Percentiles rank a stretch among this genome's conserved stretches.
These are phyloP conservation scores for Kalaharituber pfeilii DNA, from an alignment of 2,329 filamentous ascomycete species.

Conservation along the genomic window DNA sequence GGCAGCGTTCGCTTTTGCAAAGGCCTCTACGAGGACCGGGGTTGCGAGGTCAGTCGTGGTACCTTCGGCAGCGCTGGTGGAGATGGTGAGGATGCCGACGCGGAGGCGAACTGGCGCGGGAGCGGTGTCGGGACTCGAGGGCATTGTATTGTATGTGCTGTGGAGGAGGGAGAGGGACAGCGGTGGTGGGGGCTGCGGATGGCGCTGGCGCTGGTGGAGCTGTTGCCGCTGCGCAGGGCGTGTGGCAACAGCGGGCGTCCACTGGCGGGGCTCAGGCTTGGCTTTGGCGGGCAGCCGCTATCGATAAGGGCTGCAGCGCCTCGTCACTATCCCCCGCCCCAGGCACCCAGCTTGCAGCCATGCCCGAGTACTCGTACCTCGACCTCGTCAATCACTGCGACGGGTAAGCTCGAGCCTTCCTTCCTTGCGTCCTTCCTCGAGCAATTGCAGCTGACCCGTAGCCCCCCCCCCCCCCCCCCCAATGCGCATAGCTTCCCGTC, in stretches of 20 bases:
- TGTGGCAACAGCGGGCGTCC: too few species aligned
- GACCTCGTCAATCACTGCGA: constrained; percentile 20
- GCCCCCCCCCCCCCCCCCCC: too few species aligned
- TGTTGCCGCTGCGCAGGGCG: too few species aligned
- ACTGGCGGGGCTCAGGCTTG: too few species aligned
- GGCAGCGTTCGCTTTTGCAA: constrained; percentile 46
- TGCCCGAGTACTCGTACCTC: constrained; percentile 12
- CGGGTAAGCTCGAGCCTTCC: too few species aligned
- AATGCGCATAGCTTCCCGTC: constrained; percentile 23
- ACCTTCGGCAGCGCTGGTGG: constrained; percentile 71
- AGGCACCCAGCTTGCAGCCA: neutral
- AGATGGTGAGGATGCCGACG: constrained; percentile 69
- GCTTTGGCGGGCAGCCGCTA: too few species aligned
- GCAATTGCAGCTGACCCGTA: too few species aligned
- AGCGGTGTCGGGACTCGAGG: constrained; percentile 3
- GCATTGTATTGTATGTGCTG: neutral
- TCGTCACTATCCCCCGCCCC: neutral
- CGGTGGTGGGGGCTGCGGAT: too few species aligned
- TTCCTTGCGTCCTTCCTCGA: too few species aligned
- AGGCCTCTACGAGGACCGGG: constrained; percentile 47
- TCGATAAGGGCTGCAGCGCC: too few species aligned
- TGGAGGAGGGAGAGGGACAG: too few species aligned
- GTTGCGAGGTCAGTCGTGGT: constrained; percentile 61
- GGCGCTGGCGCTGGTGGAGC: too few species aligned
- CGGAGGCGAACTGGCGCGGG: constrained; percentile 28